A percentile compares a stretch with the other conserved stretches of the same genome.
These are phyloP conservation scores for Galeopsis tetrahit DNA, from an alignment of 257 asterid genomes.

Conservation along the genomic window DNA sequence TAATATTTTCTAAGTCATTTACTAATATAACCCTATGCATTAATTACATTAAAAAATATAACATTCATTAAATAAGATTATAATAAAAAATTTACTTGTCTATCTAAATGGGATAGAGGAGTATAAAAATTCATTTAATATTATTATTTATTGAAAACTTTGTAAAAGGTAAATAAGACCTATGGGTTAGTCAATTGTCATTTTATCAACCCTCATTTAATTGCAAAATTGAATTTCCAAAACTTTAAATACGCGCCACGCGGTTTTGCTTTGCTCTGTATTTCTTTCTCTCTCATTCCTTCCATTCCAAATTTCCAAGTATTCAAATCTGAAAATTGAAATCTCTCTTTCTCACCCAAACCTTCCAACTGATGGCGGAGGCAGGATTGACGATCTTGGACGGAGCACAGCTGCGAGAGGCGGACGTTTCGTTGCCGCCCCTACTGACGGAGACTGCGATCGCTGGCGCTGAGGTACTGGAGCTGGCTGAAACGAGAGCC, in stretches of 20 bases:
- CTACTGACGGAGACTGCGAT: constrained; percentile 27
- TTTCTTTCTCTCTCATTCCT: background rate
- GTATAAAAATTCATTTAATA: too few species aligned
- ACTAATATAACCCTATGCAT: too few species aligned
- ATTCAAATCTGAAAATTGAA: constrained; percentile 25
- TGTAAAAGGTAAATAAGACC: too few species aligned
- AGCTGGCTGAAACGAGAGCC: constrained; percentile 53
- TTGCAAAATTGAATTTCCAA: constrained; percentile 22
- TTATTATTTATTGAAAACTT: too few species aligned
- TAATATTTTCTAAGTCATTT: too few species aligned
- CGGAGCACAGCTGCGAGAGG: constrained; percentile 50
- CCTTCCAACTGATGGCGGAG: constrained; percentile 43
- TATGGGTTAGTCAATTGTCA: background rate
- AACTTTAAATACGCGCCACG: constrained; percentile 42
- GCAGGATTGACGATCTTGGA: constrained; percentile 55
- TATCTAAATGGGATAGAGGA: too few species aligned
- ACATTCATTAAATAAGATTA: too few species aligned
- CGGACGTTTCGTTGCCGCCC: constrained; percentile 45
- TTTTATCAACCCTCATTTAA: background rate
- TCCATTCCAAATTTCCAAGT: constrained; percentile 22
- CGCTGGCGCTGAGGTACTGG: constrained; percentile 48
- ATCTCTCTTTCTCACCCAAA: constrained; percentile 22
- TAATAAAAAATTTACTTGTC: too few species aligned
- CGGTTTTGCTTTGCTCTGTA: constrained; percentile 28
- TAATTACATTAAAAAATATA: too few species aligned